Evolutionary conservation across 139 green algal genomes (phyloP).

Genomic region (Micromonas commoda): DNA sequence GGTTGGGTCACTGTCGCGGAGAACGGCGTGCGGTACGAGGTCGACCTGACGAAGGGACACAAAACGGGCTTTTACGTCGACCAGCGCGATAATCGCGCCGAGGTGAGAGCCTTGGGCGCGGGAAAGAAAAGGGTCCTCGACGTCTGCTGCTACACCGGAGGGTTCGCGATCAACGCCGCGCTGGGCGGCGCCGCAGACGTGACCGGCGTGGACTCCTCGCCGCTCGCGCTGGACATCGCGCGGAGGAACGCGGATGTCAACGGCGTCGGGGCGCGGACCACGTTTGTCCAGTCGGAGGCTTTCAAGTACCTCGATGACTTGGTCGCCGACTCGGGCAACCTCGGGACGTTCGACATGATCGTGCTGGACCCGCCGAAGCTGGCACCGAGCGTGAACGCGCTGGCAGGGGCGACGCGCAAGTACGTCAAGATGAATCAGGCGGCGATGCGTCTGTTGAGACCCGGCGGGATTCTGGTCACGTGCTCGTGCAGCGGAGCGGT

Average conservation of each 20-base stretch:
- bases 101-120: slow-evolving; percentile 50
- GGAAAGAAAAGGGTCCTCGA: slow-evolving; percentile 64
- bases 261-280: slow-evolving; percentile 38
- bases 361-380: slow-evolving; percentile 93
- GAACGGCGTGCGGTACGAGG: slow-evolving; percentile 33
- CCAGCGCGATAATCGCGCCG: slow-evolving; percentile 68
- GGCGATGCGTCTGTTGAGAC: slow-evolving; percentile 62
- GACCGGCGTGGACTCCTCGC: slow-evolving; percentile 64
- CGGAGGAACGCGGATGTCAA: slow-evolving; percentile 67
- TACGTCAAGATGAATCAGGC: slow-evolving; percentile 66
- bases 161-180: slow-evolving; percentile 43
- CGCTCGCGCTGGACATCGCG: slow-evolving; percentile 59
- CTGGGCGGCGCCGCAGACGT: slow-evolving; percentile 53
- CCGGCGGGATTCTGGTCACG: slow-evolving; percentile 83
- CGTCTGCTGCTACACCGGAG: slow-evolving; percentile 81
- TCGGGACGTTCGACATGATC: slow-evolving; percentile 69
- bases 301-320: slow-evolving; percentile 65
- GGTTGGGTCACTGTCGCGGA: slow-evolving; percentile 30
- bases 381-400: slow-evolving; percentile 58
- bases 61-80: slow-evolving; percentile 45
- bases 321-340: slow-evolving; percentile 50
- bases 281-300: slow-evolving; percentile 60
- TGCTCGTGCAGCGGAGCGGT: slow-evolving; percentile 87
- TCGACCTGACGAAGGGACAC: slow-evolving; percentile 29
- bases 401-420: slow-evolving; percentile 45